These are phyloP conservation scores for Ceratobasidium sp. DNA, from an alignment of 1,284 basidiomycete species.

Conservation along the genomic window DNA sequence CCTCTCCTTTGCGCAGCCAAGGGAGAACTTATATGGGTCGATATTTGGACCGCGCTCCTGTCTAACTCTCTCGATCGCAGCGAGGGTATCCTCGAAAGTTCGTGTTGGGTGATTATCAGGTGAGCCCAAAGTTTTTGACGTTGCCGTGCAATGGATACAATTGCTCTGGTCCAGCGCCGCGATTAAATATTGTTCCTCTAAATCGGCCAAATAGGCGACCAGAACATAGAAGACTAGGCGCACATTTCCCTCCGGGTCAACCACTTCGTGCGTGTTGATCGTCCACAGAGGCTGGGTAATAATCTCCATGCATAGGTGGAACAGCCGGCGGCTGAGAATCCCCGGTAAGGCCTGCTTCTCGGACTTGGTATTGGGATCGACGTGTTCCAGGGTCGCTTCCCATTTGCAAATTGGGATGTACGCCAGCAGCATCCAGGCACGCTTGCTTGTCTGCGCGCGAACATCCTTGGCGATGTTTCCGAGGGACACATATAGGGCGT, in stretches of 20 bases:
- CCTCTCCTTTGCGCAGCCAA: not conserved
- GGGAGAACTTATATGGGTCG: constrained; percentile 42
- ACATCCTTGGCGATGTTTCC: constrained; percentile 60
- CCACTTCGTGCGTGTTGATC: not conserved
- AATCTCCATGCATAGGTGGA: constrained; percentile 40
- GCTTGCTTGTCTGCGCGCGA: constrained; percentile 48
- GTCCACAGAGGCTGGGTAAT: constrained; percentile 21
- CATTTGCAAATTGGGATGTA: constrained; percentile 47
- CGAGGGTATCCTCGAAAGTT: constrained; percentile 34
- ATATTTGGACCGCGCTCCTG: not conserved
- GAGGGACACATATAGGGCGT: constrained; percentile 55
- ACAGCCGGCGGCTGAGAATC: constrained; percentile 27
- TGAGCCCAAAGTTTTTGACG: constrained; percentile 40
- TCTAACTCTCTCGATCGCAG: constrained; percentile 18
- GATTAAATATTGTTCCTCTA: constrained; percentile 41
- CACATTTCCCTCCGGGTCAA: constrained; percentile 22
- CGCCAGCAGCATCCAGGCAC: constrained; percentile 38
- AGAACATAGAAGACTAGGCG: constrained; percentile 24
- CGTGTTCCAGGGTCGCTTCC: constrained; percentile 3
- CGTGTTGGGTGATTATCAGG: not conserved
- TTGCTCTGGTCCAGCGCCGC: constrained; percentile 34
- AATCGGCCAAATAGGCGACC: constrained; percentile 29
- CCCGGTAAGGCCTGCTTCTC: constrained; percentile 27
- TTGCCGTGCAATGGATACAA: constrained; percentile 39
- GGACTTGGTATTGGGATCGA: constrained; percentile 11